Percentiles rank a stretch among this genome's conserved stretches.
Conservation (phyloP, 768 basidiomycete genomes). For the Agrocybe praecox region DNA sequence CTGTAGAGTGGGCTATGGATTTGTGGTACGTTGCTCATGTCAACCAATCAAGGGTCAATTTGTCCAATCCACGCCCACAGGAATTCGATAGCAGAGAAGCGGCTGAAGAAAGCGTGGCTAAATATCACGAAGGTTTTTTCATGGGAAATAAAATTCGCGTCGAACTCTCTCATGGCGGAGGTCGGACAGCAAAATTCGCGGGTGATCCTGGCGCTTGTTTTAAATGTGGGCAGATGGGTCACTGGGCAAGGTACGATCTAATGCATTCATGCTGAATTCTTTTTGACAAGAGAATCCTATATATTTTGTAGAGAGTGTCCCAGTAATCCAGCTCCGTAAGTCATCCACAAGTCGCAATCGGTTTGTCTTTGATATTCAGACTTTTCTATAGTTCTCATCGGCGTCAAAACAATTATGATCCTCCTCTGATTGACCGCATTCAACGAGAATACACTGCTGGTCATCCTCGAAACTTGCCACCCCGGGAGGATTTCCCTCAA, state of each 20-base stretch:
- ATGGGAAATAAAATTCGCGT: conserved; percentile 94
- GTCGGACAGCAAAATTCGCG: conserved; percentile 76
- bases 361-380: background rate
- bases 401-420: conserved; percentile 44
- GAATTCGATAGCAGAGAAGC: conserved; percentile 84
- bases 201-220: conserved; percentile 91
- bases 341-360: conserved; percentile 14
- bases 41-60: background rate
- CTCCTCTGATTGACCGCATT: conserved; percentile 59
- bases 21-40: conserved; percentile 64
- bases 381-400: conserved; percentile 29
- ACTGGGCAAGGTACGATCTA: conserved; percentile 78
- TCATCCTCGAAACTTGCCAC: conserved; percentile 39
- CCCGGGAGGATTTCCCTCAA: conserved; percentile 60
- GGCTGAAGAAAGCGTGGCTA: conserved; percentile 84
- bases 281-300: background rate
- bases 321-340: conserved; percentile 56
- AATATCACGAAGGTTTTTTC: conserved; percentile 88
- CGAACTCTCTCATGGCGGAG: conserved; percentile 83
- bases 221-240: conserved; percentile 82
- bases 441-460: conserved; percentile 64
- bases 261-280: background rate
- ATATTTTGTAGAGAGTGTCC: conserved; percentile 66
- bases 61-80: conserved; percentile 35
- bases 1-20: conserved; percentile 81